Percentiles rank a stretch among this genome's conserved stretches.
Evolutionary conservation across 2,329 filamentous ascomycete species (phyloP).

Genomic region (Neonectria ditissima): DNA sequence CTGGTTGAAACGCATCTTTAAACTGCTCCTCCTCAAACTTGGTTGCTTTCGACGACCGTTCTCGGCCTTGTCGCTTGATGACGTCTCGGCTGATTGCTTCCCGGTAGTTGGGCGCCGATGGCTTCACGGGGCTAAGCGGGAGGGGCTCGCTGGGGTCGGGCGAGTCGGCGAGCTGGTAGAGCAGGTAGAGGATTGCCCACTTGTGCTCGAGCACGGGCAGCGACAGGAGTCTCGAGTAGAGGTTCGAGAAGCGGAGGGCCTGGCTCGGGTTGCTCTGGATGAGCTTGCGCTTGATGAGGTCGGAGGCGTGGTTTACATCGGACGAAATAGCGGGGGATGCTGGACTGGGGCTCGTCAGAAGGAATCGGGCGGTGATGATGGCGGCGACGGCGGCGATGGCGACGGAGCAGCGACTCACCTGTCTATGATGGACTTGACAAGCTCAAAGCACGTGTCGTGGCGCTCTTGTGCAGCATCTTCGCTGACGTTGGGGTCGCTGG

Average conservation of each 20-base stretch:
- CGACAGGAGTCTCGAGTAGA: slow-evolving; percentile 90
- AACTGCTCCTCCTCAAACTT: slow-evolving; percentile 62
- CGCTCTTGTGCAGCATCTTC: slow-evolving; percentile 76
- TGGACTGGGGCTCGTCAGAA: slow-evolving; percentile 51
- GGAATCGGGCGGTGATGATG: not conserved
- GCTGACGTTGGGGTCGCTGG: slow-evolving; percentile 72
- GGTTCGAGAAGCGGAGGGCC: slow-evolving; percentile 86
- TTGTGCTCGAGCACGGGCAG: slow-evolving; percentile 94
- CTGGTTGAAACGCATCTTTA: slow-evolving; percentile 66
- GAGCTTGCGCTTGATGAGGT: slow-evolving; percentile 90
- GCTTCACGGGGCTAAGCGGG: slow-evolving; percentile 58
- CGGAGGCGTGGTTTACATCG: slow-evolving; percentile 90
- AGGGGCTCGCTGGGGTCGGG: slow-evolving; percentile 66
- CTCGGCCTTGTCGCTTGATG: slow-evolving; percentile 52
- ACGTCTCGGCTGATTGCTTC: slow-evolving; percentile 53
- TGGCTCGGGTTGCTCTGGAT: slow-evolving; percentile 82
- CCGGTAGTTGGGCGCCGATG: slow-evolving; percentile 52
- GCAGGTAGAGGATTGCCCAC: slow-evolving; percentile 94
- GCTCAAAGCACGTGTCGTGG: slow-evolving; percentile 70
- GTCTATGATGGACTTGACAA: slow-evolving; percentile 64
- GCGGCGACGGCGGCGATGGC: not conserved
- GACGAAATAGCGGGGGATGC: slow-evolving; percentile 68
- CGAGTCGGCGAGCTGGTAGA: slow-evolving; percentile 84
- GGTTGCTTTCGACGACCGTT: slow-evolving; percentile 51
- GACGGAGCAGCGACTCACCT: slow-evolving; percentile 53